Base-by-base conservation (phyloP, 164 flowering plant species). In the Berberis vulgaris region DNA sequence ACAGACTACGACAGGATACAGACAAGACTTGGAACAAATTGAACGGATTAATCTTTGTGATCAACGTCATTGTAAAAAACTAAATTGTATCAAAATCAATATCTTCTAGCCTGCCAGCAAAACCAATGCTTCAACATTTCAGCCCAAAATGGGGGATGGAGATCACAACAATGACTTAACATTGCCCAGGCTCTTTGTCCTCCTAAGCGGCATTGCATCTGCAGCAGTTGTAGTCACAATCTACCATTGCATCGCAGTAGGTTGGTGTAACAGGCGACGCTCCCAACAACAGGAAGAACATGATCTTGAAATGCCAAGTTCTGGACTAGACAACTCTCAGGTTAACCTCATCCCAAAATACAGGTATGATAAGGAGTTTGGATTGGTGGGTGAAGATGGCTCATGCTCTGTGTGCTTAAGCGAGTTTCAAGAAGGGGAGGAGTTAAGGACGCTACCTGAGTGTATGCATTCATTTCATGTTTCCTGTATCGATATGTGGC, bases 401-500 rank as follows among this genome's bases (percentile, higher is more conserved):
- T 62, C 63, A 6, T 79, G 84, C 43, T 66, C 59, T 0, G 75
- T 81, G 12, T 81, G 84, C 75, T 71, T 81, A 64, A 68, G 76
- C 0, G 73, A 4, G 7, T 75, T 72, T 41, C 74, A 77, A 69
- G 78, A 81, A 7, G 82, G 71, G 2, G 81, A 79, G 60, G 73
- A 64, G 6, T 66, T 81, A 2, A 26, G 72, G 65, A 63, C 69
- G 59, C 55, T 79, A 57, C 76, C 74, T 0, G 42, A 59, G 1
- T 81, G 84, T 64, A 70, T 64, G 44, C 84, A 79, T 45, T 65
- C 67, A 7, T 79, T 75, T 41, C 84, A 77, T 46, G 72, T 73
- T 5, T 43, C 78, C 43, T 79, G 84, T 68, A 79, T 79, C 2
- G 82, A 81, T 58, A 77, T 69, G 82, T 79, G 82, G 82, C 72